phyloP scores from a whole-genome alignment of 2,329 filamentous ascomycete species.

The Pochonia chlamydosporia region DNA sequence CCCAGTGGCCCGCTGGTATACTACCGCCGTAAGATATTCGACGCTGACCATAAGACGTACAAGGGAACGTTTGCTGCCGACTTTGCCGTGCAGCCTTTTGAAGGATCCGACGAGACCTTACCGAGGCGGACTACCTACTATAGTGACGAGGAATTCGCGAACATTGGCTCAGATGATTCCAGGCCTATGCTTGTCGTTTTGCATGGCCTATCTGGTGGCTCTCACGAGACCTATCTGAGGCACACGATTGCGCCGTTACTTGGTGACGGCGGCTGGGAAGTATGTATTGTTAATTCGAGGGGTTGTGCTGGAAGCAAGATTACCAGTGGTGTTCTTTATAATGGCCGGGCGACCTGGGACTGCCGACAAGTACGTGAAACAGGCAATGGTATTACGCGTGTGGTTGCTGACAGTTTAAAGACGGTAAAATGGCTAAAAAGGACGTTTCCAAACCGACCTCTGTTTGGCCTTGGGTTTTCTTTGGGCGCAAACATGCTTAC shows the following conservation, averaged over 20 bases:
- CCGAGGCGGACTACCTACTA: slow-evolving; percentile 77
- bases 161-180: slow-evolving; percentile 62
- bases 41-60: slow-evolving; percentile 46
- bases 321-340: slow-evolving; percentile 84
- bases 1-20: slow-evolving; percentile 66
- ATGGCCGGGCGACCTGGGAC: slow-evolving; percentile 93
- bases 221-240: slow-evolving; percentile 84
- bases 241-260: slow-evolving; percentile 77
- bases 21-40: slow-evolving; percentile 59
- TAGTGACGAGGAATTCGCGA: slow-evolving; percentile 59
- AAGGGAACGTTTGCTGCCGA: slow-evolving; percentile 83
- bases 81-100: slow-evolving; percentile 60
- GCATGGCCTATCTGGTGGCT: slow-evolving; percentile 86
- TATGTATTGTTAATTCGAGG: slow-evolving; percentile 83
- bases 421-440: slow-evolving; percentile 68
- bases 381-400: no score
- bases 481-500: slow-evolving; percentile 92
- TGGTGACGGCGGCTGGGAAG: slow-evolving; percentile 71
- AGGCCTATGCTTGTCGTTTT: slow-evolving; percentile 88
- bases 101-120: slow-evolving; percentile 53
- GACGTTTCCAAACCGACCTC: slow-evolving; percentile 78
- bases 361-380: slow-evolving; percentile 55
- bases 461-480: slow-evolving; percentile 89
- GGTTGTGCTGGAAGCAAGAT: slow-evolving; percentile 87
- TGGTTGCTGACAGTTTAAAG: slow-evolving; percentile 8